Percentiles rank a stretch among this genome's conserved stretches.
Evolutionary conservation across 2,329 filamentous ascomycete species (phyloP).

Genomic region (Colletotrichum higginsianum): DNA sequence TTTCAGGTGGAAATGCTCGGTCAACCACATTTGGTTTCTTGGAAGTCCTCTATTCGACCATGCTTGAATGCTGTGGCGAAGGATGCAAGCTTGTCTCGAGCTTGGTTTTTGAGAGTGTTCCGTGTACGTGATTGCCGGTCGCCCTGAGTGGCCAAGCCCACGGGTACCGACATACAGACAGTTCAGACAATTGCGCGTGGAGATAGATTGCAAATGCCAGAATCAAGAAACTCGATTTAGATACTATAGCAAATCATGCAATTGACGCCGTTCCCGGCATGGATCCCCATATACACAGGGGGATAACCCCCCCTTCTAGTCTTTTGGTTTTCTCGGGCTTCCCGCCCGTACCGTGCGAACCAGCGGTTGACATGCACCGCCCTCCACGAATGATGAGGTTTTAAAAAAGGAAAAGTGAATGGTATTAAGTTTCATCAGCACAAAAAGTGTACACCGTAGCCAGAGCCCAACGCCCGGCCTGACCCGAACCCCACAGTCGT

Average conservation of each 20-base stretch:
- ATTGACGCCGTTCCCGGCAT: constrained; percentile 26
- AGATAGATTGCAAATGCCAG: background rate
- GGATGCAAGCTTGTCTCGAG: no score
- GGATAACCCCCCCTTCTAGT: constrained; percentile 5
- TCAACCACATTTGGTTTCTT: no score
- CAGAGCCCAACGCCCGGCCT: constrained; percentile 27
- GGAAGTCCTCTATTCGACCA: no score
- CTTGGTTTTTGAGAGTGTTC: no score
- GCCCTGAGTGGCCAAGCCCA: no score
- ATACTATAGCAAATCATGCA: constrained; percentile 23
- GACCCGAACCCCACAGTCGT: background rate
- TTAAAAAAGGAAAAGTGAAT: constrained; percentile 36
- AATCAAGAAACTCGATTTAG: constrained; percentile 39
- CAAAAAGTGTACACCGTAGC: constrained; percentile 30
- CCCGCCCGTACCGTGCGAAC: background rate
- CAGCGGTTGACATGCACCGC: constrained; percentile 3
- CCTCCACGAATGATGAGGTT: constrained; percentile 7
- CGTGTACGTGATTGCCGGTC: no score
- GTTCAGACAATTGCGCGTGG: no score
- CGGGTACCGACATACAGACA: no score
- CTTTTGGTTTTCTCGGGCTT: constrained; percentile 18
- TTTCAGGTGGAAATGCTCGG: no score
- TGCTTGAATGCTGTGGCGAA: no score
- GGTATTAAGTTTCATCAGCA: constrained; percentile 41
- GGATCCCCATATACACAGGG: constrained; percentile 21